Conservation (phyloP, 2,329 filamentous ascomycete species). For the Colletotrichum lini region DNA sequence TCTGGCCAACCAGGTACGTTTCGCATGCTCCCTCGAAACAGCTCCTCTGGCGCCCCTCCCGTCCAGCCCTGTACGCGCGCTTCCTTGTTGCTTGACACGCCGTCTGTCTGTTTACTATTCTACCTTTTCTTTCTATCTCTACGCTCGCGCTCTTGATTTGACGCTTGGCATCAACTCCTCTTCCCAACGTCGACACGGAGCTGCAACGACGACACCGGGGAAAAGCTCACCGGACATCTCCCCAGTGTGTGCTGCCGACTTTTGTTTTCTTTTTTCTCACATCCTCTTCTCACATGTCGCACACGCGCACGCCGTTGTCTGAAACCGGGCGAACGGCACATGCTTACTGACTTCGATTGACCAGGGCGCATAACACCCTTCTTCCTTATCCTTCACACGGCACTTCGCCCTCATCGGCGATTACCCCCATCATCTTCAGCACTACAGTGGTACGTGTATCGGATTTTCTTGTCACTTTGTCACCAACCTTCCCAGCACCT, state of each 20-base stretch:
- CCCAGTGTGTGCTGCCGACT: not conserved
- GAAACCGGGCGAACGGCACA: constrained; percentile 36
- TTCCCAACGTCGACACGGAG: not conserved
- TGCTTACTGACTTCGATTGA: constrained; percentile 32
- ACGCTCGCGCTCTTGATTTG: not conserved
- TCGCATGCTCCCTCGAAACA: constrained; percentile 35
- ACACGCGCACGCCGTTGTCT: constrained; percentile 10
- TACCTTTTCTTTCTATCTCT: not conserved
- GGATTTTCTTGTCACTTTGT: constrained; percentile 34
- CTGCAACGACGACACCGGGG: not conserved
- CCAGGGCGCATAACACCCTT: constrained; percentile 31
- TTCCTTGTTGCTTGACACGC: constrained; percentile 30
- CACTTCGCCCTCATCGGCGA: constrained; percentile 34
- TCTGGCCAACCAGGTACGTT: constrained; percentile 41
- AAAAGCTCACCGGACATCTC: not conserved
- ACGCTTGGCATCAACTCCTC: not conserved
- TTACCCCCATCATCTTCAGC: constrained; percentile 20
- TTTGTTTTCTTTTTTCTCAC: not conserved
- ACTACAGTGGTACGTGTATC: constrained; percentile 32
- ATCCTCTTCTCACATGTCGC: constrained; percentile 7
- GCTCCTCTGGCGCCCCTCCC: constrained; percentile 40
- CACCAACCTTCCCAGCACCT: constrained; percentile 23
- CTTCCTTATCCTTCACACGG: constrained; percentile 11
- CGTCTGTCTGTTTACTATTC: constrained; percentile 8
- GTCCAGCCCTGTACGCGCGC: constrained; percentile 39